Base-by-base conservation (phyloP, 2,329 filamentous ascomycete genomes). In the Cercospora brassicicola region DNA sequence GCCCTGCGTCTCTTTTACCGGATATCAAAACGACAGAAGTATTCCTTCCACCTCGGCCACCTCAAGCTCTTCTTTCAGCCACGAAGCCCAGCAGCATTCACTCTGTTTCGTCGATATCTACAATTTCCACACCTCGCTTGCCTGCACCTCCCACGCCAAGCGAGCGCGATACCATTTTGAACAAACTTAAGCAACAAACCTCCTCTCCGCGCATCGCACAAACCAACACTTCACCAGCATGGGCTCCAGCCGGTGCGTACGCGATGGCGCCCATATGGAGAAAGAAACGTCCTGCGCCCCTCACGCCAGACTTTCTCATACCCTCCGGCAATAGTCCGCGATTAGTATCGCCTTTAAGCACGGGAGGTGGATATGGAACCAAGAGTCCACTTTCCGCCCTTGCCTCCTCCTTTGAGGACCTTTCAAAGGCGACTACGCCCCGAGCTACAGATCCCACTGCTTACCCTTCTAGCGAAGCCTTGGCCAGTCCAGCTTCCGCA, bases 1-100 rank as follows among this genome's bases (percentile, higher is more conserved):
- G 33, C 11, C 18, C 30, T 15, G 28, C 23, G 2, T 57, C 15
- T 28, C 62, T 15, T 28, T 8, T 23, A 23, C 45, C 48, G 7
- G 45, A 39, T 8, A 64, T 64, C 36, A 57, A 56, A 26, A 64
- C 62, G n/a, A 64, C 63, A 56, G 66, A 65, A 33, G 39, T 70
- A 13, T 57, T 59, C 11, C 59, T 70, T 8, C 66, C 68, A 7
- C 51, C 62, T 3, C 51, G 62, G 28, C 62, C 18, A 39, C 66
- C 36, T 55, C 63, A 48, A 23, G 36, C 20, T 33, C 36, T 48
- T 60, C 60, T 15, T 61, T 66, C 62, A 18, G 64, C 15, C 36
- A 61, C 55, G 20, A 69, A 66, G n/a, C 20, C 51, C 48, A 28
- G 62, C 31, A 26, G 31, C 33, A 20, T 30, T 9, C 20, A 26